Evolutionary conservation across 768 basidiomycete genomes (phyloP).

Genomic region (Cyclocybe aegerita): DNA sequence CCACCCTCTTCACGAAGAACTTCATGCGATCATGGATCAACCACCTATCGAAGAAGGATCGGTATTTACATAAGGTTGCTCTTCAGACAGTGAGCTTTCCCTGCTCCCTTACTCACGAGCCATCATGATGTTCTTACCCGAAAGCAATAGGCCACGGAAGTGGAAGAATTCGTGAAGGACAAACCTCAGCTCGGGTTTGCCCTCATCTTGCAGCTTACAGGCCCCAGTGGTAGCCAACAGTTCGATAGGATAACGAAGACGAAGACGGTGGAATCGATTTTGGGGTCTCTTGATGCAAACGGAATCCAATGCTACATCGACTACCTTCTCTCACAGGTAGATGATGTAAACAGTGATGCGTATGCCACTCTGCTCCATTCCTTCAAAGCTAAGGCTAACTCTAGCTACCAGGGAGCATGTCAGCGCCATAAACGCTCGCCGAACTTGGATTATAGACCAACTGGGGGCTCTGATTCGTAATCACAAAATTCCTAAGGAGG

Average conservation of each 20-base stretch:
- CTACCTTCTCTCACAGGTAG: conserved; percentile 65
- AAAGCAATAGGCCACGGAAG: conserved; percentile 58
- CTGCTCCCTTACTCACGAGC: neutral
- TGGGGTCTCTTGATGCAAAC: conserved; percentile 67
- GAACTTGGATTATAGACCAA: conserved; percentile 88
- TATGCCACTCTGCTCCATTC: conserved; percentile 25
- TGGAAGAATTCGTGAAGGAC: conserved; percentile 71
- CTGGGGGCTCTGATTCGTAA: conserved; percentile 76
- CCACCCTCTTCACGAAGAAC: conserved; percentile 90
- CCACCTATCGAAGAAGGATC: conserved; percentile 84
- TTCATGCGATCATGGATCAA: conserved; percentile 98
- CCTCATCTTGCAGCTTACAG: conserved; percentile 81
- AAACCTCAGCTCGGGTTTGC: conserved; percentile 83
- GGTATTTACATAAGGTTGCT: conserved; percentile 88
- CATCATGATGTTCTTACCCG: neutral
- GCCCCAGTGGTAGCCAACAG: conserved; percentile 77
- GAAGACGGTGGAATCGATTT: conserved; percentile 85
- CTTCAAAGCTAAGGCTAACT: neutral
- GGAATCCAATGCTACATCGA: conserved; percentile 79
- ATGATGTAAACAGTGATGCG: conserved; percentile 45
- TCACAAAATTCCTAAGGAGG: conserved; percentile 74
- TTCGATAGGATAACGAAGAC: conserved; percentile 93
- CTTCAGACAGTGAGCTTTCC: conserved; percentile 64
- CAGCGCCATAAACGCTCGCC: conserved; percentile 50
- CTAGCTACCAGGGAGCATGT: conserved; percentile 40